Evolutionary conservation across 192 early-diverging fungal species (phyloP).

Genomic region (Chytriomyces confervae): DNA sequence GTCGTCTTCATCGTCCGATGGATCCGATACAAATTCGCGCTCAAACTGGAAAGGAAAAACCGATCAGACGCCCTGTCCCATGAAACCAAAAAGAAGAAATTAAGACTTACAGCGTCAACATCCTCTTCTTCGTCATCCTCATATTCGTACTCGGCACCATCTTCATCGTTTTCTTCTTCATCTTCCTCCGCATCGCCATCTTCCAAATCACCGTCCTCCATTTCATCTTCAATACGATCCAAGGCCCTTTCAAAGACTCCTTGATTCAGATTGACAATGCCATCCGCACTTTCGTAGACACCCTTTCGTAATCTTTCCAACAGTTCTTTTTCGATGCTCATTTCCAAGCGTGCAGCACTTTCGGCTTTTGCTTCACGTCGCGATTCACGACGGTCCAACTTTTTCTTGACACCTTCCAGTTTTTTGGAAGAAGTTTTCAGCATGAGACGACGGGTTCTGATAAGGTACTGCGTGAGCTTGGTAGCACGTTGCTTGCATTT

Average conservation of each 20-base stretch:
- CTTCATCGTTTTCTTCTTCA: slow-evolving; percentile 46
- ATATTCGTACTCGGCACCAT: slow-evolving; percentile 44
- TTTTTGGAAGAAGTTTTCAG: slow-evolving; percentile 79
- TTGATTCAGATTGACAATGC: slow-evolving; percentile 93
- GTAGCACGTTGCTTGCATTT: slow-evolving; percentile 97
- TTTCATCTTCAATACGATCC: slow-evolving; percentile 58
- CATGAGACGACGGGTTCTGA: slow-evolving; percentile 89
- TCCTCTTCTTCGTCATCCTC: slow-evolving; percentile 51
- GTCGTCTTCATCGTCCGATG: slow-evolving; percentile 47
- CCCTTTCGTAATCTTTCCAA: slow-evolving; percentile 89
- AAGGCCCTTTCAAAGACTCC: slow-evolving; percentile 87
- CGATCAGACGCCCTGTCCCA: not conserved
- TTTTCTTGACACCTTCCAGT: slow-evolving; percentile 91
- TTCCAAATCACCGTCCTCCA: slow-evolving; percentile 32
- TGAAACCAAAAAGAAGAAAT: slow-evolving; percentile 5
- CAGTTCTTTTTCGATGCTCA: slow-evolving; percentile 94
- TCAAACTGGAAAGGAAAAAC: slow-evolving; percentile 36
- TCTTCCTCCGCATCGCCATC: slow-evolving; percentile 50
- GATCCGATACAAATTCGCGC: slow-evolving; percentile 61
- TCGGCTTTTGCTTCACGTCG: slow-evolving; percentile 89
- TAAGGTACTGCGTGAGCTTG: slow-evolving; percentile 95
- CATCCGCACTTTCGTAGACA: slow-evolving; percentile 84
- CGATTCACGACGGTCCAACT: slow-evolving; percentile 86
- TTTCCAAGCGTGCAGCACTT: slow-evolving; percentile 87
- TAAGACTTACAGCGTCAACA: slow-evolving; percentile 3